These are phyloP conservation scores for Agrocybe chaxingu DNA, from an alignment of 768 basidiomycete genomes.

Conservation along the genomic window DNA sequence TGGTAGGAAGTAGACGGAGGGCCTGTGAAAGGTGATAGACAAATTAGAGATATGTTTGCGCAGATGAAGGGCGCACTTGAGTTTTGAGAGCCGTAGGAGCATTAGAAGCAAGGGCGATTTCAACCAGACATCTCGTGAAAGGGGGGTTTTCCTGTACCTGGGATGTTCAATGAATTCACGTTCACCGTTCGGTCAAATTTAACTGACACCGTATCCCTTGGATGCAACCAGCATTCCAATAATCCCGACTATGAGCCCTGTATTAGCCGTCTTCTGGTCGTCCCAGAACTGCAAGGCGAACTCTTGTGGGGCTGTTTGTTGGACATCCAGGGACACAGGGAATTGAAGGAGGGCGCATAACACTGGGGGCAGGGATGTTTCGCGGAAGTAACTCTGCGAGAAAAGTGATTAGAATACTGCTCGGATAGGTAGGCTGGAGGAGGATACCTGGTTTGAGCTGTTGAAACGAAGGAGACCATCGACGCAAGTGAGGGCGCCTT, in stretches of 20 bases:
- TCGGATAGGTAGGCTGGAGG: background rate
- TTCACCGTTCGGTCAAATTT: background rate
- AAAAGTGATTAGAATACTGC: conserved; percentile 13
- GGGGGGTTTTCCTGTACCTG: conserved; percentile 57
- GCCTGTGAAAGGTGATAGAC: conserved; percentile 28
- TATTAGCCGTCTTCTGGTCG: conserved; percentile 81
- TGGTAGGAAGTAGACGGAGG: conserved; percentile 43
- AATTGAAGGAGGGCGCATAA: conserved; percentile 70
- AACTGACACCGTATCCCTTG: conserved; percentile 61
- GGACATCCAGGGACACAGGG: conserved; percentile 57
- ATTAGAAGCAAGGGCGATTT: conserved; percentile 91
- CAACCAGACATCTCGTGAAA: conserved; percentile 76
- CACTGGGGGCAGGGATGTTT: conserved; percentile 70
- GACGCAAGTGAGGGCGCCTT: conserved; percentile 82
- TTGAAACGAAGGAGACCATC: conserved; percentile 91
- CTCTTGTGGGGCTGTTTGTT: conserved; percentile 70
- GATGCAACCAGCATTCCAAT: conserved; percentile 83
- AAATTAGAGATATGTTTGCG: background rate
- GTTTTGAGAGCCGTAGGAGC: conserved; percentile 85
- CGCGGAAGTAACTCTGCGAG: conserved; percentile 90
- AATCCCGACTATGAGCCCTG: conserved; percentile 73
- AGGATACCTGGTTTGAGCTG: conserved; percentile 85
- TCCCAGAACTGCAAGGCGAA: conserved; percentile 98
- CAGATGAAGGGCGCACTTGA: conserved; percentile 47
- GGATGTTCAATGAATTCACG: background rate